A percentile compares a stretch with the other conserved stretches of the same genome.
Evolutionary conservation across 2,329 filamentous ascomycete species (phyloP).

Genomic region (Capronia americana): DNA sequence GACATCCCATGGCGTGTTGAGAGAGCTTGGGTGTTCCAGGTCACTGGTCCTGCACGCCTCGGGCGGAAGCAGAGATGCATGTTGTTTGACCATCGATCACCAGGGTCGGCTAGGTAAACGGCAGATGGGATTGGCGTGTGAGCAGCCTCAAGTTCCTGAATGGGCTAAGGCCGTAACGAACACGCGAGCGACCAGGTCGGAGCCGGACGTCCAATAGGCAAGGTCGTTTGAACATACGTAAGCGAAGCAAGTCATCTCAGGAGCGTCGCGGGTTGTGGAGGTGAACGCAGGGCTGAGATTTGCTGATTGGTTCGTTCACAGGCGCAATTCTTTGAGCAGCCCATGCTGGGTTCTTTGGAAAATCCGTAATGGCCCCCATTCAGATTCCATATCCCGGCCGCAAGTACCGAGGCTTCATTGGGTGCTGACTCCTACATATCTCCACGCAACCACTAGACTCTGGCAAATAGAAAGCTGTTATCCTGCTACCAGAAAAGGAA

Average conservation of each 20-base stretch:
- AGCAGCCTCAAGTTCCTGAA: background rate
- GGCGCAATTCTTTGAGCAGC: background rate
- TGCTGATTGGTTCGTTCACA: constrained; percentile 7
- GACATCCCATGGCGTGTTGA: background rate
- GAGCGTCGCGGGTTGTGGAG: background rate
- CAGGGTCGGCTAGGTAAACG: constrained; percentile 1
- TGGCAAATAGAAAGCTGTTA: background rate
- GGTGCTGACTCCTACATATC: constrained; percentile 3
- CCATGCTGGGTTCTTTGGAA: background rate
- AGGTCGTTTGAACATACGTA: background rate
- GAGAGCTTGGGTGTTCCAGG: background rate
- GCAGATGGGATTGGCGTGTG: background rate
- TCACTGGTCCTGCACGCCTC: background rate
- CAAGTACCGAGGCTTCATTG: background rate
- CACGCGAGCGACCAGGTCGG: constrained; percentile 4
- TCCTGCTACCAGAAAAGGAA: background rate
- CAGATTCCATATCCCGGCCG: no score
- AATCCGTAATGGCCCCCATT: constrained; percentile 6
- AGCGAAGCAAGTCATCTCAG: constrained; percentile 9
- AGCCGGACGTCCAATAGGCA: constrained; percentile 4
- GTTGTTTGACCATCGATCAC: background rate
- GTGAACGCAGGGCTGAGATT: background rate
- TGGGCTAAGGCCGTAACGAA: background rate
- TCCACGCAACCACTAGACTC: background rate
- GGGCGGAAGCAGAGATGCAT: background rate